A percentile compares a stretch with the other conserved stretches of the same genome.
Conservation (phyloP, 306 rosid genomes). For the Rosa rugosa region DNA sequence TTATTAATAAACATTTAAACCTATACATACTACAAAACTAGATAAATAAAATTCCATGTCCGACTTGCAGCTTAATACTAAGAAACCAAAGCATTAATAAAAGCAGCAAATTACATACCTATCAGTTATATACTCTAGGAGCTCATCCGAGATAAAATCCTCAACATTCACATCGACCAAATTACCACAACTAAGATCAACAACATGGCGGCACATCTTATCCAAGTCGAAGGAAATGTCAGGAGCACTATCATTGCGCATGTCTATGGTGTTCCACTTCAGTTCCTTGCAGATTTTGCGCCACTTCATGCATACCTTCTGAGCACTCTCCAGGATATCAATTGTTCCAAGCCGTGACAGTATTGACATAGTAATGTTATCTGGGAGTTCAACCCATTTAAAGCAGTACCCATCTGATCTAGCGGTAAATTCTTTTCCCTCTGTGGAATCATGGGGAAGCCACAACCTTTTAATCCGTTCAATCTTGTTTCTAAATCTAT, state of each 20-base stretch:
- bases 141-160: slow-evolving; percentile 33
- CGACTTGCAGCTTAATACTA: background rate
- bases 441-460: slow-evolving; percentile 39
- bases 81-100: background rate
- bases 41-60: background rate
- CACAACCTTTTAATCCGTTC: slow-evolving; percentile 46
- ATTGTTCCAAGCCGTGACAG: slow-evolving; percentile 41
- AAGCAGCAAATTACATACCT: slow-evolving; percentile 21
- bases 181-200: slow-evolving; percentile 35
- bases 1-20: too few relatives aligned
- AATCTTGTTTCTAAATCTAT: slow-evolving; percentile 38
- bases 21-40: background rate
- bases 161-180: slow-evolving; percentile 33
- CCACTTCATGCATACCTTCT: slow-evolving; percentile 47
- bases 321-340: slow-evolving; percentile 36
- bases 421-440: slow-evolving; percentile 10
- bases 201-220: slow-evolving; percentile 36
- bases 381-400: slow-evolving; percentile 52
- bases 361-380: slow-evolving; percentile 35
- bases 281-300: slow-evolving; percentile 44
- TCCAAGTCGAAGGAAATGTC: slow-evolving; percentile 1
- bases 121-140: slow-evolving; percentile 36
- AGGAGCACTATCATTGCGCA: slow-evolving; percentile 9
- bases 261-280: slow-evolving; percentile 46
- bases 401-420: background rate